Evolutionary conservation across 2,329 filamentous ascomycete genomes (phyloP).

Genomic region (Fusarium anthophilum): DNA sequence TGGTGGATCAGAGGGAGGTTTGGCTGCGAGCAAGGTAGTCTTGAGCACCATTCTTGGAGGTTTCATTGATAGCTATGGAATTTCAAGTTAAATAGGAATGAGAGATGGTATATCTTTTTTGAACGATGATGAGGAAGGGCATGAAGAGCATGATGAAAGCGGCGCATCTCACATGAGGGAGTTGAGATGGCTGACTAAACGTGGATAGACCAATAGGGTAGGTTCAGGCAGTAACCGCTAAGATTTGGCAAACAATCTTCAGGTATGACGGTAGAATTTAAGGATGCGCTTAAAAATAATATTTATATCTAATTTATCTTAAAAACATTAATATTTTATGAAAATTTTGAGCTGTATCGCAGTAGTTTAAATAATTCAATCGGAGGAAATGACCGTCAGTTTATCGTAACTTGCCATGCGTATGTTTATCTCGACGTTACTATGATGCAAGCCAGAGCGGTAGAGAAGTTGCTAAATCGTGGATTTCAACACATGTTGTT

Average conservation of each 20-base stretch:
- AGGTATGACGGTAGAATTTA: too few species aligned
- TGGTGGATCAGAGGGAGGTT: neutral
- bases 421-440: neutral
- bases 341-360: neutral
- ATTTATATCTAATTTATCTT: neutral
- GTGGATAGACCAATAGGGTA: neutral
- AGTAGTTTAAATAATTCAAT: neutral
- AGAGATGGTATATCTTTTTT: accelerated
- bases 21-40: neutral
- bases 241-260: neutral
- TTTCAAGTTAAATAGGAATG: accelerated
- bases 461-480: too few species aligned
- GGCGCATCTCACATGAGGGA: neutral
- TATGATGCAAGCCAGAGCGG: neutral
- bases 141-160: neutral
- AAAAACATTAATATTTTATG: too few species aligned
- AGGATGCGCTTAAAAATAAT: neutral
- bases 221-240: neutral
- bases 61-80: neutral
- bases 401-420: neutral
- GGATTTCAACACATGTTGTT: too few species aligned
- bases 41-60: neutral
- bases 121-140: neutral
- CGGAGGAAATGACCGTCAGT: neutral
- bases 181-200: neutral